Percentiles rank a stretch among this genome's conserved stretches.
These are phyloP conservation scores for Lepidium sativum DNA, from an alignment of 345 rosid species.

Conservation along the genomic window DNA sequence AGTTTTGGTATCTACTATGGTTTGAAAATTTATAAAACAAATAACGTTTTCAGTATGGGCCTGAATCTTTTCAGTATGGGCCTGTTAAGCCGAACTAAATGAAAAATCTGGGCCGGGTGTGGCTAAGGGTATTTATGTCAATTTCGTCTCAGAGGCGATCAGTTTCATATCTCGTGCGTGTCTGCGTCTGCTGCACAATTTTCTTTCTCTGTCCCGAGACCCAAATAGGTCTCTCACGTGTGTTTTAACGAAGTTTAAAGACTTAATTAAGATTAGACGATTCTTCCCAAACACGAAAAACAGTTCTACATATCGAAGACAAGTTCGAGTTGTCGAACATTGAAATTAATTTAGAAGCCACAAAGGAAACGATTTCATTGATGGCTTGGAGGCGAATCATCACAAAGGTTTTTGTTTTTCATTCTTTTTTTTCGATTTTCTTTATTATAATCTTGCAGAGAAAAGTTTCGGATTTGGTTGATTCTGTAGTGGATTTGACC, in stretches of 20 bases:
- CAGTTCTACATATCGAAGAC: not conserved
- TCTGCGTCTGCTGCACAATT: slow-evolving; percentile 20
- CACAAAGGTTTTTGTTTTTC: too few relatives aligned
- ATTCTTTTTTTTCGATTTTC: not conserved
- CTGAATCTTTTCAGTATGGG: too few relatives aligned
- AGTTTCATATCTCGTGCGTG: slow-evolving; percentile 15
- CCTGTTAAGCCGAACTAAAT: not conserved
- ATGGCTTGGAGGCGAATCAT: too few relatives aligned
- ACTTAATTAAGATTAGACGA: not conserved
- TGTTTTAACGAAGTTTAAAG: not conserved
- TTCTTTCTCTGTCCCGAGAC: slow-evolving; percentile 6
- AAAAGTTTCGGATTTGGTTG: not conserved
- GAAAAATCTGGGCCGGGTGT: not conserved
- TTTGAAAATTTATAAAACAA: too few relatives aligned
- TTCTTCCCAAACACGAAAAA: not conserved
- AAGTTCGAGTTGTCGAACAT: not conserved
- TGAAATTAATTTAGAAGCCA: slow-evolving; percentile 11
- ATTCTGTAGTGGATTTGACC: not conserved
- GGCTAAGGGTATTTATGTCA: slow-evolving; percentile 7
- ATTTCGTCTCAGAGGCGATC: not conserved
- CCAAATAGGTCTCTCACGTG: slow-evolving; percentile 22
- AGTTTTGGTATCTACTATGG: too few relatives aligned
- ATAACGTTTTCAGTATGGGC: too few relatives aligned
- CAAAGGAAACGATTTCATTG: too few relatives aligned
- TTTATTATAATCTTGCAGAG: not conserved